A percentile compares a stretch with the other conserved stretches of the same genome.
phyloP scores from a whole-genome alignment of 495 filamentous ascomycete genomes.

The Tuber umbilicatum region DNA sequence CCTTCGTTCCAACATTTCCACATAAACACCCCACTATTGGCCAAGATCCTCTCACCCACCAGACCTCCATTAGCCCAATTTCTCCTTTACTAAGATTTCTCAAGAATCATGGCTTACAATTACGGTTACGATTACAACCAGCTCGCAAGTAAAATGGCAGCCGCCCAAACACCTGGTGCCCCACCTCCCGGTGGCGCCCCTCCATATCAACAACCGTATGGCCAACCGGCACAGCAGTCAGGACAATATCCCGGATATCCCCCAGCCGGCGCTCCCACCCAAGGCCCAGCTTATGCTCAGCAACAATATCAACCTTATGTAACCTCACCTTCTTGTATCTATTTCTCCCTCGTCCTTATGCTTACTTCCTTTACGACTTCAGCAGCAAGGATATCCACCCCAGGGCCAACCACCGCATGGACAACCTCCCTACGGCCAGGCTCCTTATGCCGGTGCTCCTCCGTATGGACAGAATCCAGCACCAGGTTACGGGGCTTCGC shows the following conservation, averaged over 20 bases:
- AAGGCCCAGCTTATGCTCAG: conserved; percentile 15
- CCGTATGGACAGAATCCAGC: conserved; percentile 19
- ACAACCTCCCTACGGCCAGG: conserved; percentile 8
- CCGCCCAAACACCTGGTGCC: conserved; percentile 20
- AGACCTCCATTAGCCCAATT: neutral
- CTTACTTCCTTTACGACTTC: conserved; percentile 6
- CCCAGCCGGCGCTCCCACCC: conserved; percentile 6
- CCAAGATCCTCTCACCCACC: neutral
- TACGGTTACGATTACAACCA: conserved; percentile 17
- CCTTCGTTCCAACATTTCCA: neutral
- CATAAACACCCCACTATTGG: neutral
- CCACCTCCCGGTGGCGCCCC: conserved; percentile 10
- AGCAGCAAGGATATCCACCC: conserved; percentile 26
- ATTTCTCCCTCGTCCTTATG: conserved; percentile 3
- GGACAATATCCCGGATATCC: conserved; percentile 26
- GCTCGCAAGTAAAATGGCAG: conserved; percentile 40
- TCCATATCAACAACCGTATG: conserved; percentile 18
- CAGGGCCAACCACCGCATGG: conserved; percentile 26
- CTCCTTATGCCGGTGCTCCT: conserved; percentile 17
- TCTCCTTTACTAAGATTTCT: conserved; percentile 6
- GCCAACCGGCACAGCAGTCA: conserved; percentile 20
- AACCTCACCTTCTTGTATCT: conserved; percentile 15
- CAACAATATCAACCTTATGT: conserved; percentile 36
- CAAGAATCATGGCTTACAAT: conserved; percentile 24
- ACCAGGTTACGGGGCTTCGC: conserved; percentile 19